Evolutionary conservation across 768 basidiomycete species (phyloP).

Genomic region (Pholiota microspora): DNA sequence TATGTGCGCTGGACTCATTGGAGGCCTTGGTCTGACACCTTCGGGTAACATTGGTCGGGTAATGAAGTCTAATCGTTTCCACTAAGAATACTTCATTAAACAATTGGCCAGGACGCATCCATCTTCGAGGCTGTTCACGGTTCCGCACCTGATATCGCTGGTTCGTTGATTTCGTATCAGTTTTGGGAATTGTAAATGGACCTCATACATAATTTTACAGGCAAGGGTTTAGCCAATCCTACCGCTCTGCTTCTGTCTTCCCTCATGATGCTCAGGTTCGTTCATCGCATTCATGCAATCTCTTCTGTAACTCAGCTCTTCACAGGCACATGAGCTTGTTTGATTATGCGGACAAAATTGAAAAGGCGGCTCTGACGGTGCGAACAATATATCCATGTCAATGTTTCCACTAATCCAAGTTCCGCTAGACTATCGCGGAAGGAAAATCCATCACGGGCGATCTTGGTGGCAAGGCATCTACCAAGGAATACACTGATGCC

Average conservation of each 20-base stretch:
- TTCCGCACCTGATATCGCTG: conserved; percentile 98
- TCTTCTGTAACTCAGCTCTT: conserved; percentile 5
- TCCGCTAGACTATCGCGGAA: conserved; percentile 87
- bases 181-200: conserved; percentile 8
- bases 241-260: conserved; percentile 95
- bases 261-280: conserved; percentile 95
- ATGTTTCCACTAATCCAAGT: conserved; percentile 4
- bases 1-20: conserved; percentile 98
- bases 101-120: conserved; percentile 75
- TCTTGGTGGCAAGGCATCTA: conserved; percentile 89
- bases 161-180: conserved; percentile 34
- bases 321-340: conserved; percentile 88
- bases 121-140: conserved; percentile 99
- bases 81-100: neutral
- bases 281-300: conserved; percentile 12
- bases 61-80: conserved; percentile 27
- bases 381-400: conserved; percentile 27
- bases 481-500: conserved; percentile 84
- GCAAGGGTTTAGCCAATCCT: conserved; percentile 96
- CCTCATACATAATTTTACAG: conserved; percentile 30
- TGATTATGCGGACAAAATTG: conserved; percentile 83
- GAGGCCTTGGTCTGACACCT: conserved; percentile 94
- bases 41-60: conserved; percentile 97
- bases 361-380: conserved; percentile 87
- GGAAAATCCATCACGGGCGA: conserved; percentile 95